A percentile compares a stretch with the other conserved stretches of the same genome.
phyloP scores from a whole-genome alignment of 139 green algal species.

The Coccomyxa sp. region DNA sequence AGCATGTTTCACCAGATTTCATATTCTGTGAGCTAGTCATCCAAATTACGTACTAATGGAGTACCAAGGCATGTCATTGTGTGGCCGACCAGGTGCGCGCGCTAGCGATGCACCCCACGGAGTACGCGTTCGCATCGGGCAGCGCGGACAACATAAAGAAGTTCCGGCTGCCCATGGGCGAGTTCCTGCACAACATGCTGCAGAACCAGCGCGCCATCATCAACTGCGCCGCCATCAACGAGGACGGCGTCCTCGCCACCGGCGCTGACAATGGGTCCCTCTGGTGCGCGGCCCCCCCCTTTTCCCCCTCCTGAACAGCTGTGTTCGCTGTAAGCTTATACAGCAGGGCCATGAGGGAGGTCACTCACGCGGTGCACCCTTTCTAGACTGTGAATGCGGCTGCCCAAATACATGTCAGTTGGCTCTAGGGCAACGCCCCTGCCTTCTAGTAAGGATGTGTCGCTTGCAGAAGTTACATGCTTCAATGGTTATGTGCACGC shows the following conservation, averaged over 20 bases:
- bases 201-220: constrained; percentile 89
- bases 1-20: no score
- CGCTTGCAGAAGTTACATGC: no score
- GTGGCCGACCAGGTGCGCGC: constrained; percentile 37
- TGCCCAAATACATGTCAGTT: no score
- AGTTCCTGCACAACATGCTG: constrained; percentile 98
- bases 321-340: neutral
- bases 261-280: constrained; percentile 76
- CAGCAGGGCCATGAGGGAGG: neutral
- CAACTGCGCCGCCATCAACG: constrained; percentile 89
- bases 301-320: neutral
- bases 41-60: no score
- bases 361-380: neutral
- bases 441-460: no score
- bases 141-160: constrained; percentile 99
- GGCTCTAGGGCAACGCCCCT: no score
- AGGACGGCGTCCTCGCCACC: constrained; percentile 88
- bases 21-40: no score
- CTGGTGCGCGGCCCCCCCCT: constrained; percentile 29
- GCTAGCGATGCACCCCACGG: constrained; percentile 74
- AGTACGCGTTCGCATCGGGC: constrained; percentile 78
- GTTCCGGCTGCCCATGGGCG: constrained; percentile 50
- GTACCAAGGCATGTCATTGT: no score
- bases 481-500: no score
- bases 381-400: neutral